Evolutionary conservation across 2,329 filamentous ascomycete species (phyloP), one percentile per base, ranked within the genome.

Genomic region (Talaromyces sp.): DNA sequence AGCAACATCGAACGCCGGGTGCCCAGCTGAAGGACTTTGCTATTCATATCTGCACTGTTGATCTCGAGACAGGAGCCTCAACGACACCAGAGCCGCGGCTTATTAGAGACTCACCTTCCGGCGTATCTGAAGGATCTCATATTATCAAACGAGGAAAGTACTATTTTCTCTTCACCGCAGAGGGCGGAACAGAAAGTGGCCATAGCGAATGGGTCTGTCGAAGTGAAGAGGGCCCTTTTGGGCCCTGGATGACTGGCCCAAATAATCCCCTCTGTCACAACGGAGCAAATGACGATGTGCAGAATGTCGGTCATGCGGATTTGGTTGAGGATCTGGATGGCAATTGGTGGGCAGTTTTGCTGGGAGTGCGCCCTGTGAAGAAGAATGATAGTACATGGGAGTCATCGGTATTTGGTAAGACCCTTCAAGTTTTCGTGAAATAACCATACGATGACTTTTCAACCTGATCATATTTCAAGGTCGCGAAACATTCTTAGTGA

Each of bases 181-280:
- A 86, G 70, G 82, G 82, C 42, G 83, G 83, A 3, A 85, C 83
- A 0, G 86, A 81, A 5, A 85, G 84, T 63, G 79, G 82, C 0
- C 87, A 89, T 66, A 82, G 85, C 2, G 83, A 82, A 67, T 89
- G 86, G 31, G 79, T 89, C 2, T 74, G 77, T 57, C 78, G 83
- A 75, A 87, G 63, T 78, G 83, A 57, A 77, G 81, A 5, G 69
- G 77, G 59, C 66, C 81, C 69, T 70, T 86, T 84, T 77, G 87
- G 87, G 0, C 86, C 87, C 0, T 90, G 88, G 72, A 83, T 87
- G 66, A 71, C 80, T 1, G 85, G 86, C 42, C 85, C 86, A 0
- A 73, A 83, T 54, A 84, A 85, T 60, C 78, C 86, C 53, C 78
- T 89, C 50, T 73, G 88, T 53, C 83, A 75, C 3, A 83, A 83